A percentile compares a stretch with the other conserved stretches of the same genome.
Evolutionary conservation across 306 rosid genomes (phyloP).

Genomic region (Trifolium repens): DNA sequence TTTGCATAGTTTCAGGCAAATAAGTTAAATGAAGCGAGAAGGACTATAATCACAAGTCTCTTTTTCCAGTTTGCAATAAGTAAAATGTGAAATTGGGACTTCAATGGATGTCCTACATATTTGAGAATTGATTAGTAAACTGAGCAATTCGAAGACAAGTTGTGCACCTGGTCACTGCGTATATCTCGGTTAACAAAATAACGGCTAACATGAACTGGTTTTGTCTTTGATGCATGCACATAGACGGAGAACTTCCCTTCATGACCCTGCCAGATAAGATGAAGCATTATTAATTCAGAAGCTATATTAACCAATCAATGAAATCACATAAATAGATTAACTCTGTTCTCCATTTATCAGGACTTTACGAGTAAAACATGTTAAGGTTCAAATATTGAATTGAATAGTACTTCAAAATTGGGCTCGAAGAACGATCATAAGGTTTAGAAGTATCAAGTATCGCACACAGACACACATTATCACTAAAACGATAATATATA

Average conservation of each 20-base stretch:
- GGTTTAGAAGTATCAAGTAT: conserved; percentile 6
- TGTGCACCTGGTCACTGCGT: conserved; percentile 77
- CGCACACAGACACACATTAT: background rate
- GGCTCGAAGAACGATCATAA: background rate
- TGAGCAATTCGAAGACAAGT: conserved; percentile 3
- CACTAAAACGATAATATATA: background rate
- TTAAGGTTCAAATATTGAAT: background rate
- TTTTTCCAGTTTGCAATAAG: too few relatives aligned
- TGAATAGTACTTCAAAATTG: background rate
- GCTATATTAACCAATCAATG: conserved; percentile 29
- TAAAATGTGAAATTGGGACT: too few relatives aligned
- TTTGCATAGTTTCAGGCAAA: too few relatives aligned
- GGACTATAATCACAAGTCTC: too few relatives aligned
- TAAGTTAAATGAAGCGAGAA: too few relatives aligned
- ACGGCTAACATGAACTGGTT: conserved; percentile 83
- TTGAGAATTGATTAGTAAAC: conserved; percentile 12
- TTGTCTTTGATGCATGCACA: conserved; percentile 88
- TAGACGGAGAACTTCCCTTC: conserved; percentile 93
- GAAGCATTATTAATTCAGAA: conserved; percentile 23
- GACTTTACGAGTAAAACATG: conserved; percentile 11
- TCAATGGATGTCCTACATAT: too few relatives aligned
- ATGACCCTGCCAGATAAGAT: conserved; percentile 76
- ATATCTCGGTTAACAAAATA: conserved; percentile 73
- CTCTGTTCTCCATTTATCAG: conserved; percentile 3
- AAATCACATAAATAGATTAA: conserved; percentile 21